Percentiles rank a stretch among this genome's conserved stretches.
phyloP scores from a whole-genome alignment of 2,329 filamentous ascomycete species.

The Aurifilum marmelostoma region DNA sequence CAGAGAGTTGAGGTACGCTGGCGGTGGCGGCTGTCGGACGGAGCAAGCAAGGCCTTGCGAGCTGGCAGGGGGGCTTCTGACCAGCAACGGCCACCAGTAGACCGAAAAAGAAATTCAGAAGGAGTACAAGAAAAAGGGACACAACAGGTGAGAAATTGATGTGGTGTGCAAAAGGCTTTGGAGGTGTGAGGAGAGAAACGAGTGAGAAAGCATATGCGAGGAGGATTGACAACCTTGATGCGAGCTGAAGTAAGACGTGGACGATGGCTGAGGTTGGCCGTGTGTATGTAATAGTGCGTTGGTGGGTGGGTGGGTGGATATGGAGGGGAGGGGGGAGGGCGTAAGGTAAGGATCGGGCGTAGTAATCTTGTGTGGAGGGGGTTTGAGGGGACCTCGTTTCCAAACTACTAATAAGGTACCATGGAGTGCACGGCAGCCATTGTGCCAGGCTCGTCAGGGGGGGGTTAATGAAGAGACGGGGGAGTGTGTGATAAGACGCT shows the following conservation, averaged over 20 bases:
- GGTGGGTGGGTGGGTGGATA: not conserved
- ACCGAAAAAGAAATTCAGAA: too few species aligned
- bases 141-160: slow-evolving; percentile 10
- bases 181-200: slow-evolving; percentile 6
- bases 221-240: slow-evolving; percentile 17
- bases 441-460: slow-evolving; percentile 6
- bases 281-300: not conserved
- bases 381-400: slow-evolving; percentile 17
- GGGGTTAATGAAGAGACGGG: not conserved
- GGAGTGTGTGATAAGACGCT: slow-evolving; percentile 20
- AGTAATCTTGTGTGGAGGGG: slow-evolving; percentile 10
- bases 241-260: slow-evolving; percentile 21
- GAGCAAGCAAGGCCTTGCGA: slow-evolving; percentile 7
- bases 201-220: not conserved
- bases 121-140: slow-evolving; percentile 20
- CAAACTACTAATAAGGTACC: not conserved
- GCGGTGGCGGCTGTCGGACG: slow-evolving; percentile 20
- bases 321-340: slow-evolving; percentile 1
- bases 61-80: slow-evolving; percentile 21
- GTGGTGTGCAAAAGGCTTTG: slow-evolving; percentile 10
- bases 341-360: slow-evolving; percentile 5
- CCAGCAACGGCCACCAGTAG: not conserved
- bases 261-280: not conserved
- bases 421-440: not conserved
- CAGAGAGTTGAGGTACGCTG: slow-evolving; percentile 7